These are phyloP conservation scores for Vitis rotundifolia DNA, from an alignment of 164 flowering plant species.

Conservation along the genomic window DNA sequence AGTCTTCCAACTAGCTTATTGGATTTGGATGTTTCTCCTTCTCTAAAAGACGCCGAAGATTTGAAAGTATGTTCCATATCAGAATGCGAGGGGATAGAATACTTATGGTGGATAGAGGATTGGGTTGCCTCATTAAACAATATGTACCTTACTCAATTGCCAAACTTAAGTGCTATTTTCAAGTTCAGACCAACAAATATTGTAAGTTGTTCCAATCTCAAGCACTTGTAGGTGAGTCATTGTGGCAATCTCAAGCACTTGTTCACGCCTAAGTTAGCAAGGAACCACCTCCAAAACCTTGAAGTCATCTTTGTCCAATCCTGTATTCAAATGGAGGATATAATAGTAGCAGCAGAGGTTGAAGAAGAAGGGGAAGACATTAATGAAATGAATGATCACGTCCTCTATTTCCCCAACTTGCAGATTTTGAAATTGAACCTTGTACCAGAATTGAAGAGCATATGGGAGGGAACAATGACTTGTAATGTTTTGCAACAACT, in stretches of 20 bases:
- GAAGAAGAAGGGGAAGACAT: background rate
- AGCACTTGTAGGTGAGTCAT: background rate
- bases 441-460: background rate
- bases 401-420: background rate
- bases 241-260: background rate
- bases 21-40: background rate
- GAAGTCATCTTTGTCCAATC: background rate
- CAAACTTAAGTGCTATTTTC: background rate
- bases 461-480: background rate
- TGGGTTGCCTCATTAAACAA: background rate
- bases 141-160: background rate
- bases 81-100: background rate
- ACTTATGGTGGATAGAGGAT: background rate
- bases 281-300: background rate
- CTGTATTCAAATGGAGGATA: background rate
- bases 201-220: background rate
- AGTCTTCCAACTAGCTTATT: background rate
- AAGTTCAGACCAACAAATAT: background rate
- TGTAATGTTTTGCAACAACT: background rate
- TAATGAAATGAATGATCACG: background rate
- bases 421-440: background rate
- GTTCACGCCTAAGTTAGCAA: too few relatives aligned
- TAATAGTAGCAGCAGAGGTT: background rate
- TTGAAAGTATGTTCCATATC: background rate
- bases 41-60: background rate